Conservation (phyloP, 208 protist genomes). For the Herpetomonas muscarum region DNA sequence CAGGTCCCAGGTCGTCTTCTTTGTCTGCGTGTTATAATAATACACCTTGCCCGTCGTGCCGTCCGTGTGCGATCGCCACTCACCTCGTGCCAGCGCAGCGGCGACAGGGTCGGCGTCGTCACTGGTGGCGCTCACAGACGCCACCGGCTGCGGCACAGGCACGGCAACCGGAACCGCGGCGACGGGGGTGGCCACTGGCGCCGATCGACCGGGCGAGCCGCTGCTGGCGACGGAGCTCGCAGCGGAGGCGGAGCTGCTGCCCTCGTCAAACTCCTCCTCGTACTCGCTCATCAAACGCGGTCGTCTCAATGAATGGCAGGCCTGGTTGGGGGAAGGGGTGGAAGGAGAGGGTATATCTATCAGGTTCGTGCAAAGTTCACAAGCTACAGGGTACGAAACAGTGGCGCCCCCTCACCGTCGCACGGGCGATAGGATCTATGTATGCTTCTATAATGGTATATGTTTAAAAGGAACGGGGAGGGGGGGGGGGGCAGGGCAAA, state of each 20-base stretch:
- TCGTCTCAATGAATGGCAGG: too few relatives aligned
- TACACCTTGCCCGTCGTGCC: slow-evolving; percentile 27
- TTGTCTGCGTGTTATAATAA: slow-evolving; percentile 38
- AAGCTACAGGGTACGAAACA: too few relatives aligned
- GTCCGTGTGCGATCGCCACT: slow-evolving; percentile 30
- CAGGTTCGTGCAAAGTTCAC: too few relatives aligned
- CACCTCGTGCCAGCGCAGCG: slow-evolving; percentile 19
- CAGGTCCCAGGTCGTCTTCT: slow-evolving; percentile 41
- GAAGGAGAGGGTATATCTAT: slow-evolving; percentile 5
- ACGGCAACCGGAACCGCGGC: slow-evolving; percentile 10
- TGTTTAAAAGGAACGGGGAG: too few relatives aligned
- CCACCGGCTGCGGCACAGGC: slow-evolving; percentile 22
- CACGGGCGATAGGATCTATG: too few relatives aligned
- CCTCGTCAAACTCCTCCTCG: slow-evolving; percentile 63
- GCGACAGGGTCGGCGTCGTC: too few relatives aligned
- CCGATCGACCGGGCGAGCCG: not conserved
- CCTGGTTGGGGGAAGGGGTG: too few relatives aligned
- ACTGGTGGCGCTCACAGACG: not conserved
- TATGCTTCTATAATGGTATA: too few relatives aligned
- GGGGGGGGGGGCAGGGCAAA: too few relatives aligned
- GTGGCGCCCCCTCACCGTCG: too few relatives aligned
- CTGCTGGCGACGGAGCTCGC: too few relatives aligned
- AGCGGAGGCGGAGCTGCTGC: slow-evolving; percentile 17
- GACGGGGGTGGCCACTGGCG: not conserved
- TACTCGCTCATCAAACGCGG: slow-evolving; percentile 83